Evolutionary conservation across 164 flowering plant genomes (phyloP).

Genomic region (Stephania japonica): DNA sequence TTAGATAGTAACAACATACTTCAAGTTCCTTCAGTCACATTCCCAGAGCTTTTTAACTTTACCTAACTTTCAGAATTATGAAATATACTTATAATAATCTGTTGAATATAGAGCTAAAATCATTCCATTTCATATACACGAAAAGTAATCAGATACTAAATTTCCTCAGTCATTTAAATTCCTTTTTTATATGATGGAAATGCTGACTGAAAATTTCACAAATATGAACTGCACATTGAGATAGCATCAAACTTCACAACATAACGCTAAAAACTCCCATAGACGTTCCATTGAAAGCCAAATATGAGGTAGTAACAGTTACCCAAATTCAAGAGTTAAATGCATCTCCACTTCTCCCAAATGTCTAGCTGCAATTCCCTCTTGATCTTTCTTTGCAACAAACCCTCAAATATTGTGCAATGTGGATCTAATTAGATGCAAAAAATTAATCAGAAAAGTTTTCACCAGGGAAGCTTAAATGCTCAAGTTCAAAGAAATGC

Average conservation of each 20-base stretch:
- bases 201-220: neutral
- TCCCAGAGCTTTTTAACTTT: neutral
- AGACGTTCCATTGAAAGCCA: neutral
- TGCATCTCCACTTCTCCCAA: slow-evolving; percentile 12
- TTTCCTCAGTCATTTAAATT: neutral
- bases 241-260: neutral
- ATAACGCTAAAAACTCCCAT: neutral
- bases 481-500: neutral
- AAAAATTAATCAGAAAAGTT: neutral
- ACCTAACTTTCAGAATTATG: neutral
- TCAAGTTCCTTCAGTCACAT: neutral
- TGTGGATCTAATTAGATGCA: neutral
- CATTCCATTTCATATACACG: neutral
- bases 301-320: neutral
- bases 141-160: neutral
- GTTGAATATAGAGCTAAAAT: neutral
- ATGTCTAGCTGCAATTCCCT: slow-evolving; percentile 7
- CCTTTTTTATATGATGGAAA: neutral
- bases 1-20: neutral
- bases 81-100: neutral
- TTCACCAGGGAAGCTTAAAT: neutral
- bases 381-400: neutral
- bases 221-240: neutral
- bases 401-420: neutral
- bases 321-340: slow-evolving; percentile 22